Base-by-base conservation (phyloP, 2,329 filamentous ascomycete species). In the Alternaria gansuensis region DNA sequence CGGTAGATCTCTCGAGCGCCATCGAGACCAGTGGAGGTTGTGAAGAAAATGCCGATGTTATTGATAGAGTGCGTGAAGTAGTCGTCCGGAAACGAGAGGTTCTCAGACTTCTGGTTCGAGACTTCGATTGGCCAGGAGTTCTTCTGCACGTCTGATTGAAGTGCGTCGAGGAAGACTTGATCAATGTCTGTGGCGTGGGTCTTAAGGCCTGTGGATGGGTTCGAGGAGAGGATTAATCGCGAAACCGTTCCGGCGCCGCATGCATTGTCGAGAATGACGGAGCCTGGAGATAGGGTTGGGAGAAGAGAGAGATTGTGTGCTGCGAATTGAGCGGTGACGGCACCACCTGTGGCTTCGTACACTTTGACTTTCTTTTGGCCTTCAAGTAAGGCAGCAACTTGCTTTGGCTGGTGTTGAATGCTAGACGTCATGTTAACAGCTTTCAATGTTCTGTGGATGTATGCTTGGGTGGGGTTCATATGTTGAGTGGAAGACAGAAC, bases 1-100 rank as follows among this genome's bases (percentile, higher is more conserved):
- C 79, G 72, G 54, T 69, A 66, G 28, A 80, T 73, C 54, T 81
- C 78, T 10, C 62, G 69, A 0, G 77, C 75, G 39, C 75, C 79
- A 24, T 67, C 69, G 3, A 72, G 60, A 0, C 72, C 70, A 2
- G 56, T 66, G 52, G 70, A 65, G 0, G 56, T 33, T 40, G 75
- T 78, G 60, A 79, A 78, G 54, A 79, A 67, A 44, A 81, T 70
- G 6, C 75, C 78, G 31, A 81, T 75, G 63, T 78, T 80, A 5
- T 75, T 80, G 52, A 81, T 67, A 4, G 68, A 72, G 62, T 78
- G 75, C 0, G 73, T 75, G 65, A 81, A 81, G 24, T 63, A 67
- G 4, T 68, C 62, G 52, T 78, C 73, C 3, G 54, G 44, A 40
- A 74, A 74, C 17, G 43, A 50, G 1, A 72, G 43, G 1, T 40